Evolutionary conservation across 805 yeast species (phyloP).

Genomic region (Lipomyces chichibuensis): DNA sequence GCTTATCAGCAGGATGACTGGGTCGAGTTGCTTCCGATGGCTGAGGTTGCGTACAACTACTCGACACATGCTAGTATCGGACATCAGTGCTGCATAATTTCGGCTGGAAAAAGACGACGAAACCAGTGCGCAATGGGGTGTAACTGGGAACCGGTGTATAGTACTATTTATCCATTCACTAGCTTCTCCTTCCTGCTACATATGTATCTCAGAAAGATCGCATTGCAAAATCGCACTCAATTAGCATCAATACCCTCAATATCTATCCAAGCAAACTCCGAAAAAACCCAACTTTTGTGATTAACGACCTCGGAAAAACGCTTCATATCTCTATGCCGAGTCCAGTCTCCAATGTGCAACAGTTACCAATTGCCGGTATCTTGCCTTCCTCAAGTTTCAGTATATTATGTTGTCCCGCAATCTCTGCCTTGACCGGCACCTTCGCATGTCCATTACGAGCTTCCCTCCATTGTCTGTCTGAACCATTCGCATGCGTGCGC

Average conservation of each 20-base stretch:
- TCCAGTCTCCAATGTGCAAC: neutral
- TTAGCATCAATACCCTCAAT: too few relatives aligned
- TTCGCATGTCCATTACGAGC: neutral
- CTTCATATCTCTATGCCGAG: neutral
- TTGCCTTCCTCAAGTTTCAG: neutral
- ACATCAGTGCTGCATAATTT: too few relatives aligned
- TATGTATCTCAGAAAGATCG: neutral
- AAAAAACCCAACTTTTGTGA: too few relatives aligned
- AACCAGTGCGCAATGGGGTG: too few relatives aligned
- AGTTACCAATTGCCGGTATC: neutral
- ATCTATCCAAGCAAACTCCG: neutral
- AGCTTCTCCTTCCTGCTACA: neutral
- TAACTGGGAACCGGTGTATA: too few relatives aligned
- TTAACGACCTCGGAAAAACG: too few relatives aligned
- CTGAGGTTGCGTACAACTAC: too few relatives aligned
- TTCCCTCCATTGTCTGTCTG: neutral
- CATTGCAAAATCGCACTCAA: neutral
- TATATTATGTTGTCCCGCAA: neutral
- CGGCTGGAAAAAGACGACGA: too few relatives aligned
- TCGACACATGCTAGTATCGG: too few relatives aligned
- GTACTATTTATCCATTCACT: neutral
- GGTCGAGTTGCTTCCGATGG: too few relatives aligned
- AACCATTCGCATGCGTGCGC: conserved; percentile 25
- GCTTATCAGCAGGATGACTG: too few relatives aligned
- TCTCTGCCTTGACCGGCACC: neutral